These are phyloP conservation scores for Epithemia pelagica DNA, from an alignment of 108 stramenopile genomes.

Conservation along the genomic window DNA sequence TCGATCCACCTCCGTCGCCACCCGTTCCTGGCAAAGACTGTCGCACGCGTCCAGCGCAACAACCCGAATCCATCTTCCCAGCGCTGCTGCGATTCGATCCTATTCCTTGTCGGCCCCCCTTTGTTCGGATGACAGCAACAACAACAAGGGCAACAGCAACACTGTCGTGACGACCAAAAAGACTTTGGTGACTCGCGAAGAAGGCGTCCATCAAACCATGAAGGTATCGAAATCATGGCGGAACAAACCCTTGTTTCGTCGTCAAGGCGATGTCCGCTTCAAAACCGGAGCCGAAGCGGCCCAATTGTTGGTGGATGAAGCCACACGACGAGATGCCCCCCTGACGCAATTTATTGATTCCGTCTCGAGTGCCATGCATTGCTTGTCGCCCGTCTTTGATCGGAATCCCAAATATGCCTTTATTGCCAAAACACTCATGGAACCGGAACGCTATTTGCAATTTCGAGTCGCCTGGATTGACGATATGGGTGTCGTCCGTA, in stretches of 20 bases:
- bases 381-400: slow-evolving; percentile 89
- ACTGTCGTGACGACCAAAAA: slow-evolving; percentile 4
- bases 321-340: slow-evolving; percentile 83
- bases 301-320: slow-evolving; percentile 79
- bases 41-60: too few species aligned
- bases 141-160: not conserved
- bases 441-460: slow-evolving; percentile 83
- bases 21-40: too few species aligned
- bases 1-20: too few species aligned
- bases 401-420: slow-evolving; percentile 93
- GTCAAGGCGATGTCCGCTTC: slow-evolving; percentile 90
- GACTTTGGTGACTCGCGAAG: slow-evolving; percentile 32
- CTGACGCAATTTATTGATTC: slow-evolving; percentile 81
- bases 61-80: too few species aligned
- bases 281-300: slow-evolving; percentile 90
- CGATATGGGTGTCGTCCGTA: slow-evolving; percentile 68
- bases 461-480: slow-evolving; percentile 91
- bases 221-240: slow-evolving; percentile 72
- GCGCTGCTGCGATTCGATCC: too few species aligned
- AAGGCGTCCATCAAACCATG: slow-evolving; percentile 86
- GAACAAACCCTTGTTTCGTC: slow-evolving; percentile 89
- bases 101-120: too few species aligned
- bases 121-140: too few species aligned
- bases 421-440: slow-evolving; percentile 90
- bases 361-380: slow-evolving; percentile 61